Base-by-base conservation (phyloP, 345 rosid species). In the Lepidium aucheri region DNA sequence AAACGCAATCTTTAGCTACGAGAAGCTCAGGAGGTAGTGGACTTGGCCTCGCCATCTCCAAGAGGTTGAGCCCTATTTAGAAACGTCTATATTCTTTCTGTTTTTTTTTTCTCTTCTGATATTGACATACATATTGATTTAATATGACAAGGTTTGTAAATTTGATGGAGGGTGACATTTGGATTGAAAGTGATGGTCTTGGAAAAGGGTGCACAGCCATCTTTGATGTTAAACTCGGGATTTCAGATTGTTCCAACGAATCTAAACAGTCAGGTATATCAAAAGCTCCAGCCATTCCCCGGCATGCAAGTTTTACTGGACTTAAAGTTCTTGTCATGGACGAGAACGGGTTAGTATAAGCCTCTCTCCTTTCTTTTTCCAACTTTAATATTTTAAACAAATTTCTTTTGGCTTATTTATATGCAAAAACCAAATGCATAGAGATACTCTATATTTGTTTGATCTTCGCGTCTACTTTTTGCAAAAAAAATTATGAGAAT, bases 31-130 rank as follows among this genome's bases (percentile, higher is more conserved):
- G 80, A 70, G 97, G 99, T 74, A 89, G 87, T 74, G 98, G 98
- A 63, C 96, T 95, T 63, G 99, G 99, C 45, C 96, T 89, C 58
- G 99, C 98, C 54, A 95, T 95, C 77, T 95, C 93, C 82, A 91
- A 89, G 77, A 89, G 99, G 99, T 91, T 67, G 77, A 39, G 67
- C 53, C 36, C 11, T 44, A 4, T 33, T 45, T 35, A 44, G 16
- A 15, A 9, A 6, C 38, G 5, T 32, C 47, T 38, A 4, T 8
- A 24, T 39, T 33, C 13, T 16, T 44, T 36, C 42, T 11, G 3
- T 13, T 33, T 45, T 47, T n/a, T 26, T 50, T n/a, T 42, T 57
- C 18, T 39, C 53, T 40, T 53, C 46, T 58, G 51, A 50, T 68
- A 20, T 22, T 69, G 49, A 49, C 64, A 28, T 24, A 44, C 12